Evolutionary conservation across 2,329 filamentous ascomycete genomes (phyloP).

Genomic region (Ophiostoma sp.): DNA sequence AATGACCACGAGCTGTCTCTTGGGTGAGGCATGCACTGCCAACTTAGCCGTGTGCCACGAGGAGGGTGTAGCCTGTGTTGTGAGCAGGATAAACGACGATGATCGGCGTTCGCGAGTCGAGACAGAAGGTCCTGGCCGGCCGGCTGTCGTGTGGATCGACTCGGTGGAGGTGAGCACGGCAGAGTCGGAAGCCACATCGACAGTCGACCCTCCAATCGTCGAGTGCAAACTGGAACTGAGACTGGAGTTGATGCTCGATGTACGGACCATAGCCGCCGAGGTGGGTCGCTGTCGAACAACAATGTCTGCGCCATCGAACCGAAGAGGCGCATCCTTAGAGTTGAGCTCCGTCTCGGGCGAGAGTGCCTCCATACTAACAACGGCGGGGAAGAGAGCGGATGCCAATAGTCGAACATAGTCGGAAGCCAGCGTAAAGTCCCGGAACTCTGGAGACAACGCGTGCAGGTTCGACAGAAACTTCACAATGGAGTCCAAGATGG

Average conservation of each 20-base stretch:
- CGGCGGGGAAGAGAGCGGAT: conserved; percentile 78
- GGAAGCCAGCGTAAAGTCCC: conserved; percentile 77
- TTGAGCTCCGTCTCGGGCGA: conserved; percentile 84
- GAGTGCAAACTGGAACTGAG: conserved; percentile 28
- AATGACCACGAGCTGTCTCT: conserved; percentile 46
- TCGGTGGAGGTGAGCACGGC: conserved; percentile 45
- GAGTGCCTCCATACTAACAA: conserved; percentile 83
- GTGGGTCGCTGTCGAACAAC: conserved; percentile 72
- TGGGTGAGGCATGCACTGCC: conserved; percentile 61
- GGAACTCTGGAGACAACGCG: conserved; percentile 71
- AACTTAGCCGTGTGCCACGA: conserved; percentile 62
- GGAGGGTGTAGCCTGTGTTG: conserved; percentile 63
- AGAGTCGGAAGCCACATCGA: conserved; percentile 19
- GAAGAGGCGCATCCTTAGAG: conserved; percentile 75
- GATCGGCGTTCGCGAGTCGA: conserved; percentile 68
- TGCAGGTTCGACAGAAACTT: conserved; percentile 80
- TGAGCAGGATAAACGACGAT: conserved; percentile 89
- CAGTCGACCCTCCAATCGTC: conserved; percentile 19
- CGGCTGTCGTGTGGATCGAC: conserved; percentile 35
- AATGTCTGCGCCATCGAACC: conserved; percentile 82
- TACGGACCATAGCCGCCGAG: conserved; percentile 67
- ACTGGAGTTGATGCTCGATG: conserved; percentile 51
- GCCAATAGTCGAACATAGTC: conserved; percentile 81
- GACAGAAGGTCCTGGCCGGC: conserved; percentile 19
- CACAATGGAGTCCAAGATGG: conserved; percentile 72